Evolutionary conservation across 176 grass and related monocot genomes (phyloP).

Genomic region (Urochloa ruziziensis): DNA sequence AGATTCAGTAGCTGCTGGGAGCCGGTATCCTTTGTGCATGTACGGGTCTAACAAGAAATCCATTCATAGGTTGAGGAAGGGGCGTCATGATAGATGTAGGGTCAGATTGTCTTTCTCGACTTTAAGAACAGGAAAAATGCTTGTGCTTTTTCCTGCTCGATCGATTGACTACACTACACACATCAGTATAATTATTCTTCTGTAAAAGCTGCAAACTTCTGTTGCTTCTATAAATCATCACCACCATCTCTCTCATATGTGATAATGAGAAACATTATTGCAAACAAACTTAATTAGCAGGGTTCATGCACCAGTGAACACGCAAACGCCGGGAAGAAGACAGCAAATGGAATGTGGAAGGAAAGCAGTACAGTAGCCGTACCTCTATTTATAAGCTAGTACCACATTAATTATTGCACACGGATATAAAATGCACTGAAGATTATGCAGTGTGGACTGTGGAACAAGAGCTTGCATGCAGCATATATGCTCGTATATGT

Average conservation of each 20-base stretch:
- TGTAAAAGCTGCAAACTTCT: slow-evolving; percentile 34
- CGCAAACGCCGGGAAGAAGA: not conserved
- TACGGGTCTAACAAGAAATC: not conserved
- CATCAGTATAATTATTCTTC: slow-evolving; percentile 32
- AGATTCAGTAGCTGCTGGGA: not conserved
- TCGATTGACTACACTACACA: slow-evolving; percentile 17
- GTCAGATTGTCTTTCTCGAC: slow-evolving; percentile 23
- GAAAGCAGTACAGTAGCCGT: not conserved
- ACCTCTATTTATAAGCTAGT: not conserved
- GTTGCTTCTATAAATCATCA: not conserved
- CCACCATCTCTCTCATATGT: not conserved
- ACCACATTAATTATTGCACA: not conserved
- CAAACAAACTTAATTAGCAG: not conserved
- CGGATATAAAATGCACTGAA: not conserved
- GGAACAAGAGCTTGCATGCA: too few species aligned
- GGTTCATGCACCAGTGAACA: not conserved
- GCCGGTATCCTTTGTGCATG: not conserved
- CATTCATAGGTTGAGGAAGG: slow-evolving; percentile 18
- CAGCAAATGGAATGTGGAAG: not conserved
- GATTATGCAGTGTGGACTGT: not conserved
- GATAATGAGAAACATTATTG: not conserved
- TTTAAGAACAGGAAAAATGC: slow-evolving; percentile 43
- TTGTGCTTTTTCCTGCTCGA: slow-evolving; percentile 40
- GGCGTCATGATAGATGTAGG: slow-evolving; percentile 41
- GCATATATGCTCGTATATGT: not conserved